These are phyloP conservation scores for Trichoderma atroviride DNA, from an alignment of 2,329 filamentous ascomycete genomes.

Conservation along the genomic window DNA sequence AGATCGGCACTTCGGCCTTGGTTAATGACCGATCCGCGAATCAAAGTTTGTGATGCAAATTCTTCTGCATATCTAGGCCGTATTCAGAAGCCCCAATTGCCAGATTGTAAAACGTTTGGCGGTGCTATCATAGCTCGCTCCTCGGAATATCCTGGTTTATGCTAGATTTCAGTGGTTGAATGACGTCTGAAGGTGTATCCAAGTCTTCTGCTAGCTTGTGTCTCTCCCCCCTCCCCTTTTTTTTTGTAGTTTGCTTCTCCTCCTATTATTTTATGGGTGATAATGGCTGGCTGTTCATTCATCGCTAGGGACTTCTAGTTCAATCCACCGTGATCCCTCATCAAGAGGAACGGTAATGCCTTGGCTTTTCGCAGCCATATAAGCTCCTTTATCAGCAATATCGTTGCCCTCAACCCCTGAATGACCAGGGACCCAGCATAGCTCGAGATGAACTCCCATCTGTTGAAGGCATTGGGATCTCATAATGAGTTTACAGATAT, in stretches of 20 bases:
- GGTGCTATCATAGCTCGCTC: not conserved
- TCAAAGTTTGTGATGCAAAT: not conserved
- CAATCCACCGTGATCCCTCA: not conserved
- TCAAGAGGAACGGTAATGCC: not conserved
- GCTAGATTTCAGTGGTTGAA: not conserved
- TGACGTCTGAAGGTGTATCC: not conserved
- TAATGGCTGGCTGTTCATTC: not conserved
- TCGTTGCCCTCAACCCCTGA: not conserved
- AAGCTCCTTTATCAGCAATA: not conserved
- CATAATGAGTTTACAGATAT: not conserved
- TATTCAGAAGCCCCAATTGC: not conserved
- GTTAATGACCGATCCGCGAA: not conserved
- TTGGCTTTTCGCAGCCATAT: not conserved
- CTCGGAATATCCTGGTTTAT: not conserved
- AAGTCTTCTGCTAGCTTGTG: not conserved
- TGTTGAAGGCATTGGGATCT: not conserved
- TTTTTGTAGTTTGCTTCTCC: not conserved
- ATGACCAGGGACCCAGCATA: constrained; percentile 1
- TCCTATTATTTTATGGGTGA: not conserved
- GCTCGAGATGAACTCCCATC: not conserved
- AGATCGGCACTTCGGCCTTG: not conserved
- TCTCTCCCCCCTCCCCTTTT: not conserved
- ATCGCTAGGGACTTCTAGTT: not conserved
- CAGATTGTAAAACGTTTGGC: no score
- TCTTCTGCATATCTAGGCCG: not conserved